Evolutionary conservation across 495 filamentous ascomycete species (phyloP).

Genomic region (Polyplosphaeria fusca): DNA sequence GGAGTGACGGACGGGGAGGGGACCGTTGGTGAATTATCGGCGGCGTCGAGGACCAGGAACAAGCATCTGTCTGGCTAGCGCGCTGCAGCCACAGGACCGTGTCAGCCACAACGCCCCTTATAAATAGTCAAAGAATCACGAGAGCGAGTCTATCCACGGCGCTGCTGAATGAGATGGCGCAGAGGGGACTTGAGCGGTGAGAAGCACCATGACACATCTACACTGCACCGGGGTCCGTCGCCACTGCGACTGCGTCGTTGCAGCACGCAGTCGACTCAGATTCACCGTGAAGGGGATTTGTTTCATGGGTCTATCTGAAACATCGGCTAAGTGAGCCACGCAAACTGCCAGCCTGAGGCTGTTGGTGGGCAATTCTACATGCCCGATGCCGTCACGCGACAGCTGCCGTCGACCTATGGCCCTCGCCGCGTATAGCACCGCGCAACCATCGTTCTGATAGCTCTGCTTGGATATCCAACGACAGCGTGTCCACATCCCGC

Average conservation of each 20-base stretch:
- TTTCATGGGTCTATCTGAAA: constrained; percentile 29
- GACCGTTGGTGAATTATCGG: constrained; percentile 14
- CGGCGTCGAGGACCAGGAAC: constrained; percentile 11
- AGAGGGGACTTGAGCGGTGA: not conserved
- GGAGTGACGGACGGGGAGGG: not conserved
- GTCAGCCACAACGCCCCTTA: constrained; percentile 7
- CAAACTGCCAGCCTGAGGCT: not conserved
- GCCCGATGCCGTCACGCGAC: not conserved
- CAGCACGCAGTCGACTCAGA: not conserved
- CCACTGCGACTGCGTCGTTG: not conserved
- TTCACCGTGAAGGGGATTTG: not conserved
- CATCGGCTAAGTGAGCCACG: constrained; percentile 9
- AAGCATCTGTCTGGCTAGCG: not conserved
- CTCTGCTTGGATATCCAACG: not conserved
- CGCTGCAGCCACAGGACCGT: constrained; percentile 11
- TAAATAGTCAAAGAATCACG: constrained; percentile 3
- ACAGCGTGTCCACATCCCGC: too few relatives aligned
- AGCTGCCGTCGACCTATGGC: not conserved
- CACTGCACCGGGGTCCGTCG: not conserved
- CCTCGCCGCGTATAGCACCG: not conserved
- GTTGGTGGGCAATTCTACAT: not conserved
- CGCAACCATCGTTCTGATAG: not conserved
- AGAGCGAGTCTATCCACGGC: not conserved
- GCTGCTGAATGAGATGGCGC: not conserved
- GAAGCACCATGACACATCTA: not conserved